Evolutionary conservation across 2,329 filamentous ascomycete species (phyloP).

Genomic region (Phoma sp.): DNA sequence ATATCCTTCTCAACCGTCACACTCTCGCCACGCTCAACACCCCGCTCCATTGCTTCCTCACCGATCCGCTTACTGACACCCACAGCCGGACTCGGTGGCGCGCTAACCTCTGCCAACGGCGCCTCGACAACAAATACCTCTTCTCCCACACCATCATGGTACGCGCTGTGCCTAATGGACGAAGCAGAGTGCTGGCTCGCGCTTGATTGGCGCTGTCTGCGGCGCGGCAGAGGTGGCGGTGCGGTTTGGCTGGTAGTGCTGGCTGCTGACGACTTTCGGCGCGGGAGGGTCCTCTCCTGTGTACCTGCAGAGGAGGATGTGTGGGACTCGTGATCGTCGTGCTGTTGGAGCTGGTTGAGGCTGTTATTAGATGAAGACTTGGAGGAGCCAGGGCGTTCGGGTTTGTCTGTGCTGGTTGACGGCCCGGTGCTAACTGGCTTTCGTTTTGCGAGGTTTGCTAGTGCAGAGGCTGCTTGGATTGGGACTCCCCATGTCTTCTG

Average conservation of each 20-base stretch:
- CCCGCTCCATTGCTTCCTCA: background rate
- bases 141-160: slow-evolving; percentile 19
- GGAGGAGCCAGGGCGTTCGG: slow-evolving; percentile 16
- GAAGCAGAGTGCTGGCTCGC: slow-evolving; percentile 17
- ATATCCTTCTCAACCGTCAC: background rate
- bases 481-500: slow-evolving; percentile 56
- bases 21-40: background rate
- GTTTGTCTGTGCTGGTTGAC: slow-evolving; percentile 1
- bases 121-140: slow-evolving; percentile 42
- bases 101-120: slow-evolving; percentile 31
- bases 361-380: slow-evolving; percentile 10
- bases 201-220: slow-evolving; percentile 47
- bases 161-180: slow-evolving; percentile 9
- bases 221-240: slow-evolving; percentile 57
- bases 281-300: slow-evolving; percentile 4
- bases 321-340: slow-evolving; percentile 8
- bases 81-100: slow-evolving; percentile 27
- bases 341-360: slow-evolving; percentile 10
- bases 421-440: slow-evolving; percentile 60
- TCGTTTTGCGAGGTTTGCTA: slow-evolving; percentile 62
- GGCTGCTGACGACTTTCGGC: slow-evolving; percentile 19
- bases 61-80: slow-evolving; percentile 8
- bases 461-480: slow-evolving; percentile 52
- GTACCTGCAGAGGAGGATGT: slow-evolving; percentile 1
- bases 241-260: slow-evolving; percentile 14